Evolutionary conservation across 768 basidiomycete species (phyloP), one percentile per base, ranked within the genome.

Genomic region (Kwoniella botswanensis): DNA sequence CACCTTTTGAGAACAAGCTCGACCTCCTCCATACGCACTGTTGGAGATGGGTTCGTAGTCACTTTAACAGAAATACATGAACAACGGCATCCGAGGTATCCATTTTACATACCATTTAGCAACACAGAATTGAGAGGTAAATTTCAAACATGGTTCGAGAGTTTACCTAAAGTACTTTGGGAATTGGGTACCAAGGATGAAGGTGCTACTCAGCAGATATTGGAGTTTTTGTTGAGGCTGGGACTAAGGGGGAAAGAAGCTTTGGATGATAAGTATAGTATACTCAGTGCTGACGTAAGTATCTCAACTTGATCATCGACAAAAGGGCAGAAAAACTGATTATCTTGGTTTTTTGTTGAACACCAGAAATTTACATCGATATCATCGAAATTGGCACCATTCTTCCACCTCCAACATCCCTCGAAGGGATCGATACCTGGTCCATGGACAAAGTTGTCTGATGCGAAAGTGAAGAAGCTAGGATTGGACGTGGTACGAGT

Each of bases 141-240:
- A 6, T 22, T 84, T 0, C 84, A 86, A 62, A 87, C 87, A 22
- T 97, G 94, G 93, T 73, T 93, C 18, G 81, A 87, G 29, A 89
- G 91, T 73, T 86, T 97, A 55, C 93, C 94, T 0, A 90, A 89
- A 82, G 86, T 87, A 6, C 85, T 98, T 4, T 98, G 95, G 95
- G 94, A 98, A 82, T 82, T 91, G 11, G 90, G 91, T 3, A 83
- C 82, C 11, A 87, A 83, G 64, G 88, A 92, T 78, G 79, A 87
- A 18, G 74, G 82, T 1, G 84, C 87, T 4, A 89, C 90, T 0
- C 89, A 92, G 74, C 55, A 75, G 18, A 88, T 93, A 53, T 79
- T 93, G 26, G 86, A 86, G 12, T 86, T 91, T 72, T 81, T 96
- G 52, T 85, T 93, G 55, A 68, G 74, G 53, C 65, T 84, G 11